Percentiles rank a stretch among this genome's conserved stretches.
Conservation (phyloP, 2,329 filamentous ascomycete species). For the Capronia epimyces region DNA sequence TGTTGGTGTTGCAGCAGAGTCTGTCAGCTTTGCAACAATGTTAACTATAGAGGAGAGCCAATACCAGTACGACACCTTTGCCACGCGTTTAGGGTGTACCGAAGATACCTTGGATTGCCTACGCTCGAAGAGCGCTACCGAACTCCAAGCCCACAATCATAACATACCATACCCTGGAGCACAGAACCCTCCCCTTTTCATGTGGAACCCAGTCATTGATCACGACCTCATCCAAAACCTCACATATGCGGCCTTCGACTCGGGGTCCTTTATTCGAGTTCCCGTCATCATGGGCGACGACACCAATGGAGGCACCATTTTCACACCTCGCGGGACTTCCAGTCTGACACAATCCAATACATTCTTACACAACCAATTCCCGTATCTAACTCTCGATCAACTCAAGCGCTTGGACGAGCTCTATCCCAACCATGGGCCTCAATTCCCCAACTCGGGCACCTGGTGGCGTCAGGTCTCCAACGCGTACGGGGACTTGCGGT, state of each 20-base stretch:
- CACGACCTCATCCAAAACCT: conserved; percentile 47
- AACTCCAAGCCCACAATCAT: conserved; percentile 45
- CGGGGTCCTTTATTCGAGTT: conserved; percentile 48
- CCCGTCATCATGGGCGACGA: conserved; percentile 55
- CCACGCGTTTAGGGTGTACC: conserved; percentile 46
- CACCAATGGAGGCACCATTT: conserved; percentile 62
- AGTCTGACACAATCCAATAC: conserved; percentile 47
- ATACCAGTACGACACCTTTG: conserved; percentile 49
- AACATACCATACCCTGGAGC: conserved; percentile 45
- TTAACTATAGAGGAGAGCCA: conserved; percentile 47
- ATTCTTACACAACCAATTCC: conserved; percentile 57
- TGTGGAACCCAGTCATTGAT: conserved; percentile 51
- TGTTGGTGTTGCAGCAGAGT: conserved; percentile 50
- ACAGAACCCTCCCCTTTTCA: conserved; percentile 42
- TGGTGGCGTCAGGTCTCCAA: conserved; percentile 57
- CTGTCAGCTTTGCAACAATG: conserved; percentile 48
- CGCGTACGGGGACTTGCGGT: conserved; percentile 60
- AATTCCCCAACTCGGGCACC: conserved; percentile 46
- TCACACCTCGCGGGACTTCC: conserved; percentile 48
- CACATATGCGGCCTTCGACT: conserved; percentile 45
- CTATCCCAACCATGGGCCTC: conserved; percentile 50
- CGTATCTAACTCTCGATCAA: conserved; percentile 48
- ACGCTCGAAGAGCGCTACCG: conserved; percentile 40
- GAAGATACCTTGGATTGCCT: conserved; percentile 38
- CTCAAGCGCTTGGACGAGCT: conserved; percentile 49